Base-by-base conservation (phyloP, 495 filamentous ascomycete species). In the Rhizodiscina lignyota region DNA sequence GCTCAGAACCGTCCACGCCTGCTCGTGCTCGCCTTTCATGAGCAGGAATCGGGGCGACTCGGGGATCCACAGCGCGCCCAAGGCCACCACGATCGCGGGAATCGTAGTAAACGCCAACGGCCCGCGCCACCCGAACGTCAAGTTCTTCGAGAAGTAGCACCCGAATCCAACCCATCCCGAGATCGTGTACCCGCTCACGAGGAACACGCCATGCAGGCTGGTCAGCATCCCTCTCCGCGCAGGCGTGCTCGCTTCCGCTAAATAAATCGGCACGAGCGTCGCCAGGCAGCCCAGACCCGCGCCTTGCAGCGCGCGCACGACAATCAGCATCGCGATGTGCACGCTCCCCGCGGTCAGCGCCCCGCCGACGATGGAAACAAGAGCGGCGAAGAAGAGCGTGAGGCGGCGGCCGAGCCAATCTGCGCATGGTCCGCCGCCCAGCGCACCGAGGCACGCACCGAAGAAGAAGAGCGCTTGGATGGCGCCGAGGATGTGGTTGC, bases 11-110 rank as follows among this genome's bases (percentile, higher is more conserved):
- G 34, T 40, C 43, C 38, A 40, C 3, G 46, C 46, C 26, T 45
- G 32, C 26, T 45, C 38, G 2, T 34, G 26, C 6, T 39, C 38
- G 15, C 38, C 38, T 37, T 40, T 15, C 24, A n/a, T 24, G 8
- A 44, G 33, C 8, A 74, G 61, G 70, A 68, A 75, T 10, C 72
- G 61, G n/a, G 71, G 71, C 1, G 66, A 70, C 38, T 74, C 70
- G 6, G 57, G 54, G 30, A 68, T 55, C 45, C 67, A 62, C 19
- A 70, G 10, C 15, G 59, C 52, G 21, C 64, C 61, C 1, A 62
- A 38, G 32, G 67, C 47, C 15, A 78, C 35, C 13, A 43, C 34
- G 12, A 21, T 13, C 10, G 28, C 10, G 10, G 11, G 17, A 18
- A 34, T 20, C 5, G 12, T 8, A 17, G 31, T 29, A 4, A 35